Percentiles rank a stretch among this genome's conserved stretches.
Evolutionary conservation across 2,329 filamentous ascomycete species (phyloP).

Genomic region (Cladophialophora exuberans): DNA sequence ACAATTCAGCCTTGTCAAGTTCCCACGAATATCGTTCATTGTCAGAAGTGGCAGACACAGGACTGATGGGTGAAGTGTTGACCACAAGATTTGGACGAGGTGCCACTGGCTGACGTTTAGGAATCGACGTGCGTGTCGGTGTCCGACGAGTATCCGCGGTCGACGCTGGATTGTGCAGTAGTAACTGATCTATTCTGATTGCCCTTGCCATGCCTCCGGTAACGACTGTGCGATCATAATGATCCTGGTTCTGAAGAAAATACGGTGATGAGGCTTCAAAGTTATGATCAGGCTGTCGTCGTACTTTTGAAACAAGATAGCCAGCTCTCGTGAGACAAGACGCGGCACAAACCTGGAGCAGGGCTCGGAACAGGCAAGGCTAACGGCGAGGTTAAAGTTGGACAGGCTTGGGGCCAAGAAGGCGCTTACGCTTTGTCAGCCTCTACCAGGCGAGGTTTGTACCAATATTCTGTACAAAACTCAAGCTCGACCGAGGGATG

Average conservation of each 20-base stretch:
- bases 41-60: neutral
- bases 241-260: neutral
- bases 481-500: neutral
- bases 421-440: slow-evolving; percentile 24
- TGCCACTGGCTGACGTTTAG: slow-evolving; percentile 1
- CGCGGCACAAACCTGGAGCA: slow-evolving; percentile 4
- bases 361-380: neutral
- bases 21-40: slow-evolving; percentile 17
- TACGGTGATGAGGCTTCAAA: slow-evolving; percentile 1
- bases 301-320: slow-evolving; percentile 12
- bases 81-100: slow-evolving; percentile 17
- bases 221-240: slow-evolving; percentile 13
- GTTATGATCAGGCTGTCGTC: neutral
- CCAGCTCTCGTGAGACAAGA: slow-evolving; percentile 14
- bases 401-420: slow-evolving; percentile 1
- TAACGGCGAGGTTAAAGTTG: slow-evolving; percentile 5
- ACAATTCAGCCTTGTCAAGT: slow-evolving; percentile 9
- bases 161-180: neutral
- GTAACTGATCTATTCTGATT: slow-evolving; percentile 21
- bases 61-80: slow-evolving; percentile 16
- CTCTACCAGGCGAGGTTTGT: neutral
- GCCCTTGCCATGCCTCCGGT: slow-evolving; percentile 21
- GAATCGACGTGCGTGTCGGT: neutral
- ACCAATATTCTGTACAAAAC: neutral
- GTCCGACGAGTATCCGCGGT: neutral